phyloP scores from a whole-genome alignment of 768 basidiomycete genomes.

The Clitopilus passeckerianus region DNA sequence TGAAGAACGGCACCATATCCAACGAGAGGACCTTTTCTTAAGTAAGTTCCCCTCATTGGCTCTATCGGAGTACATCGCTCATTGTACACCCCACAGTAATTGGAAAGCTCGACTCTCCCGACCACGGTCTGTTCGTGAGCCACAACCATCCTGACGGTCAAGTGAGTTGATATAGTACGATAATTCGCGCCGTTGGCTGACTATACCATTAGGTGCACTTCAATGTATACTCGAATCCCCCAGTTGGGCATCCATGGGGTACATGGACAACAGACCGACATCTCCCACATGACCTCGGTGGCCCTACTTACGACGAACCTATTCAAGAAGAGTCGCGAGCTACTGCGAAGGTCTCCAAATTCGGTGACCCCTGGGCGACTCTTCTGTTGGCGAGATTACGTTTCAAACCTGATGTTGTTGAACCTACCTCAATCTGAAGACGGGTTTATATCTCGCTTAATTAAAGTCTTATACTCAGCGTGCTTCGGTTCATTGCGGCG shows the following conservation, averaged over 20 bases:
- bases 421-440: conserved; percentile 41
- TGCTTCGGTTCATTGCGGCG: too few species aligned
- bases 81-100: conserved; percentile 35
- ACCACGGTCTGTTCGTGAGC: conserved; percentile 74
- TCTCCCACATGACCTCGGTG: conserved; percentile 30
- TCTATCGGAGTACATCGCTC: neutral
- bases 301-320: conserved; percentile 44
- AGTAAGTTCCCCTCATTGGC: conserved; percentile 29
- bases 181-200: neutral
- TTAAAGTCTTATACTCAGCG: too few species aligned
- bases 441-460: neutral
- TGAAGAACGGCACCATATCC: conserved; percentile 39
- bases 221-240: conserved; percentile 55
- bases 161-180: conserved; percentile 20
- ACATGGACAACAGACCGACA: conserved; percentile 58
- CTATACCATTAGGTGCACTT: conserved; percentile 48
- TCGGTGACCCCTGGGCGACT: conserved; percentile 43
- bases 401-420: conserved; percentile 56
- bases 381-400: conserved; percentile 60
- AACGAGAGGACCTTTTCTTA: conserved; percentile 55
- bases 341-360: conserved; percentile 50
- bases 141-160: conserved; percentile 62
- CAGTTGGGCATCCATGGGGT: conserved; percentile 65
- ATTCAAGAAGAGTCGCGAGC: conserved; percentile 27
- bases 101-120: conserved; percentile 64